phyloP scores from a whole-genome alignment of 1,139 yeast genomes.

The Komagataea norvegica region DNA sequence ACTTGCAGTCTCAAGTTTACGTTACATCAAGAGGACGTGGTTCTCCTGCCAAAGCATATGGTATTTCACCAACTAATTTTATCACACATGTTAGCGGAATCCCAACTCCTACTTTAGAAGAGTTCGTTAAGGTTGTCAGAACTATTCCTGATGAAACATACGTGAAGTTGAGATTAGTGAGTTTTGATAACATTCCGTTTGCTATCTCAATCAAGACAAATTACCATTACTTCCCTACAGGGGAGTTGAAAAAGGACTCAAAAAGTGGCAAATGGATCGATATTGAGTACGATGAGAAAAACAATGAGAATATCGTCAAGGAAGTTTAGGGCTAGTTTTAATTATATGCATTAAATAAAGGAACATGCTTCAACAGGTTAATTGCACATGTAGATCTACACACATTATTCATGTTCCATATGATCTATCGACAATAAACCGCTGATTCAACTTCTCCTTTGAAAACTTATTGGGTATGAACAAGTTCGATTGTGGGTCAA shows the following conservation, averaged over 20 bases:
- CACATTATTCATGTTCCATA: no score
- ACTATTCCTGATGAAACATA: conserved; percentile 74
- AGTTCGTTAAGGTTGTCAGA: conserved; percentile 59
- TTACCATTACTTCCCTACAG: conserved; percentile 87
- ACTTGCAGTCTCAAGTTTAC: conserved; percentile 78
- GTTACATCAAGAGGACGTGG: conserved; percentile 70
- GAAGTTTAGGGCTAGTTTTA: conserved; percentile 6
- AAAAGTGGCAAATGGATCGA: conserved; percentile 49
- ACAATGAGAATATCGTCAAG: conserved; percentile 15
- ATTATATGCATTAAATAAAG: background rate
- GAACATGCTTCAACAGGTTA: background rate
- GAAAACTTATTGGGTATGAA: background rate
- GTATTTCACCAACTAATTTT: conserved; percentile 75
- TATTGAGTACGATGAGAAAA: conserved; percentile 25
- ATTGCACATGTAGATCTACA: background rate
- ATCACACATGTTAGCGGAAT: conserved; percentile 84
- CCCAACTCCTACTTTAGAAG: conserved; percentile 63
- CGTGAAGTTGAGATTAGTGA: conserved; percentile 72
- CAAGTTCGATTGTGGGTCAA: background rate
- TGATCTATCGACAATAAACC: conserved; percentile 1
- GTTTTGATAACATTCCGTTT: conserved; percentile 80
- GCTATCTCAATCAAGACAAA: conserved; percentile 85
- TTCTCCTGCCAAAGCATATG: conserved; percentile 82
- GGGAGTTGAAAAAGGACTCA: conserved; percentile 50
- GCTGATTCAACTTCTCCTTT: background rate